Percentiles rank a stretch among this genome's conserved stretches.
Evolutionary conservation across 2,329 filamentous ascomycete genomes (phyloP).

Genomic region (Cryphonectria radicalis): DNA sequence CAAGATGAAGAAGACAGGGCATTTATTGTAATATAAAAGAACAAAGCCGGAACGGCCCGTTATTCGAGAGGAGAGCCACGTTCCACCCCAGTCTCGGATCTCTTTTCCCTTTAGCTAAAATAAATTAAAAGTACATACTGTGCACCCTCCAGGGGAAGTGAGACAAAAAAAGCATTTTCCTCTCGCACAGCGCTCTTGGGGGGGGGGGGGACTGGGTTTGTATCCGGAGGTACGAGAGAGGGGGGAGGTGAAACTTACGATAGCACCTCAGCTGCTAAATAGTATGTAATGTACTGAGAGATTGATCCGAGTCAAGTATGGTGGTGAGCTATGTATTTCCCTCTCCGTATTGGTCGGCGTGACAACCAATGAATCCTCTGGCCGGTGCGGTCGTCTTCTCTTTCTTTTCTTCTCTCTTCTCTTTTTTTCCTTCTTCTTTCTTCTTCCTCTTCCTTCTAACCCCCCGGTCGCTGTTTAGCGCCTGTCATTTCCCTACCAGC

Average conservation of each 20-base stretch:
- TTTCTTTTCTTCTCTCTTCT: too few species aligned
- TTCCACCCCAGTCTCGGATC: conserved; percentile 1
- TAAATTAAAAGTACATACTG: neutral
- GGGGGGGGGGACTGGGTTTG: too few species aligned
- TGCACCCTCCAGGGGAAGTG: neutral
- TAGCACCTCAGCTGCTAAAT: neutral
- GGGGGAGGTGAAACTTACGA: neutral
- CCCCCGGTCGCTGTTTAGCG: conserved; percentile 15
- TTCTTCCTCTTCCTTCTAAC: too few species aligned
- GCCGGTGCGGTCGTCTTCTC: too few species aligned
- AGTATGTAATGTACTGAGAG: neutral
- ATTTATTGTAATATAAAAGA: neutral
- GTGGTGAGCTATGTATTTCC: neutral
- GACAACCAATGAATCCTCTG: conserved; percentile 13
- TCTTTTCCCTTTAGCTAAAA: neutral
- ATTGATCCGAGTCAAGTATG: neutral
- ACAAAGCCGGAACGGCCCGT: conserved; percentile 11
- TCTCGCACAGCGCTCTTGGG: neutral
- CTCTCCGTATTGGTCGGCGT: conserved; percentile 20
- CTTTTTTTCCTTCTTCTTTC: too few species aligned
- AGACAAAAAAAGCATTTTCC: neutral
- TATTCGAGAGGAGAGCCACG: neutral
- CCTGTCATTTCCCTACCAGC: conserved; percentile 12
- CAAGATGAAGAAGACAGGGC: neutral
- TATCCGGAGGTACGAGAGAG: neutral